These are phyloP conservation scores for Reutealis trisperma DNA, from an alignment of 345 rosid species.

Conservation along the genomic window DNA sequence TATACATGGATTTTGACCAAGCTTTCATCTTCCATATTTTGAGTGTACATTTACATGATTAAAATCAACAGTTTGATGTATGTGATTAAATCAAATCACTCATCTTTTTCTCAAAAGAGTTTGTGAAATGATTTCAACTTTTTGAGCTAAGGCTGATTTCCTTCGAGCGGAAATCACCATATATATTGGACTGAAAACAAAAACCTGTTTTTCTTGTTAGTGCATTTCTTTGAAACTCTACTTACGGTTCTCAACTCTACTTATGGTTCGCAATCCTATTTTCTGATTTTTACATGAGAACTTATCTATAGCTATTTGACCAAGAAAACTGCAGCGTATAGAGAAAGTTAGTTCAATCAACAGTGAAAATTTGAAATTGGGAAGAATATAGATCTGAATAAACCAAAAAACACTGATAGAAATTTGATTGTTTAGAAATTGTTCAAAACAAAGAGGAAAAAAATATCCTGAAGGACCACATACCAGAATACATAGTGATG, in stretches of 20 bases:
- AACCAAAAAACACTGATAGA: not conserved
- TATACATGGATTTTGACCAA: slow-evolving; percentile 91
- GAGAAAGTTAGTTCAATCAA: not conserved
- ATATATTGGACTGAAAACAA: slow-evolving; percentile 2
- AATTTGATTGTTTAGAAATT: not conserved
- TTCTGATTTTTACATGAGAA: not conserved
- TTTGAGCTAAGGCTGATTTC: slow-evolving; percentile 28
- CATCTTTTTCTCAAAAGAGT: slow-evolving; percentile 2
- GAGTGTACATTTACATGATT: slow-evolving; percentile 35
- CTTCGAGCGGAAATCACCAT: slow-evolving; percentile 25
- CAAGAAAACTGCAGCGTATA: not conserved
- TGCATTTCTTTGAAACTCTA: not conserved
- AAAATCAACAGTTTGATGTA: slow-evolving; percentile 23
- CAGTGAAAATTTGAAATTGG: not conserved
- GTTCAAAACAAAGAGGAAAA: not conserved
- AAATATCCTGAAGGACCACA: slow-evolving; percentile 5
- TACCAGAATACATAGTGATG: slow-evolving; percentile 17
- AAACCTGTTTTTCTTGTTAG: not conserved
- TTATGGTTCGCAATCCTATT: not conserved
- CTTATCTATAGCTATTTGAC: not conserved
- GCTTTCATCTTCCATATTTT: slow-evolving; percentile 60
- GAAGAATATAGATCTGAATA: not conserved
- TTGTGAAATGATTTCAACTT: slow-evolving; percentile 24
- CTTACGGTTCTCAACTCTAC: too few species aligned
- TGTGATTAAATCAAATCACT: slow-evolving; percentile 30